Base-by-base conservation (phyloP, 768 basidiomycete genomes). In the Lactarius indigo region DNA sequence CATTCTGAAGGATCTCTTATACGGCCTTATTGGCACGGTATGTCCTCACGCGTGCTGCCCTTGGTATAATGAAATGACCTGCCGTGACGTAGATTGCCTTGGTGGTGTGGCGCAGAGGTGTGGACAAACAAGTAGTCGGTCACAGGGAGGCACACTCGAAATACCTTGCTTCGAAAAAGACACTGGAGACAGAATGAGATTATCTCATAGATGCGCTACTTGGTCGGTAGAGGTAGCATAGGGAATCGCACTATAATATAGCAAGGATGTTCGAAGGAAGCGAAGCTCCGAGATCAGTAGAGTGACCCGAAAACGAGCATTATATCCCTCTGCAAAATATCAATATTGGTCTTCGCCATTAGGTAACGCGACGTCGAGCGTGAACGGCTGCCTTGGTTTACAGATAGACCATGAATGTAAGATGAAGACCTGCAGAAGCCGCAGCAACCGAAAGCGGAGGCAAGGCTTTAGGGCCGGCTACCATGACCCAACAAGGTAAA, bases 341-440 rank as follows among this genome's bases (percentile, higher is more conserved):
- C 76, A 17, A 41, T 91, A 85, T 91, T 75, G 88, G 86, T 88
- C 85, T 80, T 83, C 82, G 86, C 90, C 90, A 92, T 92, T 91
- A 86, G 81, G 88, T 80, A 75, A 75, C 78, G 72, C 81, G 80
- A 81, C 61, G 81, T 79, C 79, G 68, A 72, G 70, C 66, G 64
- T 63, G 73, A 70, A 78, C 80, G 77, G 81, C 77, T 81, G 83
- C 79, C 87, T 86, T 89, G 88, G 89, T 86, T 89, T 81, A 78
- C 74, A 81, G 82, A 82, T 78, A 78, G 80, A 85, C 84, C 86
- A 71, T 78, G 57, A 35, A 47, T 84, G 83, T 82, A 85, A 84
- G 83, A 80, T 78, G 71, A 70, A 75, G 69, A 75, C 72, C 70
- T 41, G 64, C 60, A 67, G 68, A 69, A 59, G 58, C 23, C 2